Evolutionary conservation across 164 flowering plant species (phyloP), one percentile per base, ranked within the genome.

Genomic region (Piper betle): DNA sequence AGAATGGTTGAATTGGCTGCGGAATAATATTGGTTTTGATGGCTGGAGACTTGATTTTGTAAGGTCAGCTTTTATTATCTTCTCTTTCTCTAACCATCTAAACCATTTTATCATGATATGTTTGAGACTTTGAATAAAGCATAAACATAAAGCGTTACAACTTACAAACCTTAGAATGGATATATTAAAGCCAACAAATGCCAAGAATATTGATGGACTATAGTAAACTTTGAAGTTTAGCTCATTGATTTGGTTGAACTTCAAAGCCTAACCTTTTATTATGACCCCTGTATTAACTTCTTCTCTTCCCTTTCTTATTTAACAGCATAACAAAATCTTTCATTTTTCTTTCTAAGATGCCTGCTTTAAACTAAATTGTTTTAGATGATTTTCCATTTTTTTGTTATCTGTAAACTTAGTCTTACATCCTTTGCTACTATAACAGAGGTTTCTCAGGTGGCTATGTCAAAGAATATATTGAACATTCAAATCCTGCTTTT

Each of bases 41-140:
- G 87, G 87, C 20, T 82, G 87, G 87, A 78, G 87, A 53, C 82
- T 82, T 67, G 87, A 82, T 56, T 82, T 82, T 74, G 87, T 75
- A 57, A 82, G 82, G 86, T 81, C 65, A 68, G 33, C 17, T 20
- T 64, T 7, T 57, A 16, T 64, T 33, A n/a, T n/a, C n/a, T 42
- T 16, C 20, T 20, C 16, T 41, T 37, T 55, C 9, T 8, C 12
- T 43, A 43, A 15, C n/a, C n/a, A n/a, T n/a, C n/a, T n/a, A n/a
- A n/a, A n/a, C n/a, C n/a, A n/a, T n/a, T n/a, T n/a, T n/a, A n/a
- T n/a, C n/a, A n/a, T n/a, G n/a, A n/a, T n/a, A n/a, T n/a, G n/a
- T n/a, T n/a, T n/a, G n/a, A n/a, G n/a, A n/a, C n/a, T n/a, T 3
- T 3, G 50, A 43, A 15, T 15, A 43, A 4, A 43, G 3, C 4